Evolutionary conservation across 768 basidiomycete species (phyloP).

Genomic region (Mycena rosella): DNA sequence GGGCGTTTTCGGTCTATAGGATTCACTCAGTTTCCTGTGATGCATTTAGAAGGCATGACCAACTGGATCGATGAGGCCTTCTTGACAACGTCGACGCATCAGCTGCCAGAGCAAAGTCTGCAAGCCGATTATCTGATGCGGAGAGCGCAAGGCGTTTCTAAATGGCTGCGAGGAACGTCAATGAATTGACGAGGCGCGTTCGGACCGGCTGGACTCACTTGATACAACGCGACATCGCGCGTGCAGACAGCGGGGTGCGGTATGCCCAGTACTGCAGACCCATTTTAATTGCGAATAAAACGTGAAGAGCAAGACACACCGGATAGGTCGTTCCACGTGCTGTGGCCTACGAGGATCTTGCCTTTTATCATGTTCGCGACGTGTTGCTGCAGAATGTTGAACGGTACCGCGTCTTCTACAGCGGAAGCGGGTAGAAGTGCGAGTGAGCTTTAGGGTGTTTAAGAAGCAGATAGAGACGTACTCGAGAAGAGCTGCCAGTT

Average conservation of each 20-base stretch:
- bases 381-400: constrained; percentile 73
- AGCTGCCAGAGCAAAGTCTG: constrained; percentile 87
- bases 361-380: constrained; percentile 76
- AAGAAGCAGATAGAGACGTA: constrained; percentile 40
- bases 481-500: constrained; percentile 54
- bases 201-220: constrained; percentile 46
- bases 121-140: constrained; percentile 78
- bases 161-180: constrained; percentile 65
- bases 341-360: constrained; percentile 81
- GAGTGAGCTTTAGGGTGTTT: background rate
- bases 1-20: constrained; percentile 80
- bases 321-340: constrained; percentile 85
- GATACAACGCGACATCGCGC: constrained; percentile 85
- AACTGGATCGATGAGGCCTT: constrained; percentile 80
- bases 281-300: constrained; percentile 23
- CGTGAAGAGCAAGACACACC: constrained; percentile 56
- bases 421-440: constrained; percentile 26
- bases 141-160: constrained; percentile 74
- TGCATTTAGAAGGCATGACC: constrained; percentile 45
- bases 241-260: constrained; percentile 84
- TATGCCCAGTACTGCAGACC: constrained; percentile 76
- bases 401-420: constrained; percentile 65
- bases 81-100: constrained; percentile 83
- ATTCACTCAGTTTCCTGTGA: constrained; percentile 23
- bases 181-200: background rate